phyloP scores from a whole-genome alignment of 768 basidiomycete genomes.

The Hemileccinum rubropunctum region DNA sequence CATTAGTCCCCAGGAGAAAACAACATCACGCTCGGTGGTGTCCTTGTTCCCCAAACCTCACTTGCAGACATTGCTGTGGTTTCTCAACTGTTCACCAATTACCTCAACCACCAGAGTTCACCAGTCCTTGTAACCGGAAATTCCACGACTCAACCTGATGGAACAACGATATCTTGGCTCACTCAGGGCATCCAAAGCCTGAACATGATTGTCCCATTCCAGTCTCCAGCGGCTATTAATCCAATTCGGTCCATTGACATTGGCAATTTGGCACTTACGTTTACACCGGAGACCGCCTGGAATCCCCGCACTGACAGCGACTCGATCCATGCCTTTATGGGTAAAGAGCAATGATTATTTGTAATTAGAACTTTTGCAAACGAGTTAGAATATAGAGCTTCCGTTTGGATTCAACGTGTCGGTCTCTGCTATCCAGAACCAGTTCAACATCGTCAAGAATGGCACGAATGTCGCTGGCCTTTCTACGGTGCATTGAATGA shows the following conservation, averaged over 20 bases:
- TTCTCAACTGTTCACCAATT: slow-evolving; percentile 66
- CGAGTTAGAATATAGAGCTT: slow-evolving; percentile 41
- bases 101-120: slow-evolving; percentile 61
- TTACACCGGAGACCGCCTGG: slow-evolving; percentile 55
- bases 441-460: slow-evolving; percentile 58
- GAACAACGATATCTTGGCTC: slow-evolving; percentile 62
- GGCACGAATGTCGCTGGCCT: slow-evolving; percentile 53
- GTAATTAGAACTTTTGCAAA: not conserved
- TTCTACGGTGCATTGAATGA: slow-evolving; percentile 43
- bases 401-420: slow-evolving; percentile 68
- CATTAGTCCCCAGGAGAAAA: slow-evolving; percentile 52
- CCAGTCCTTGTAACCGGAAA: slow-evolving; percentile 57
- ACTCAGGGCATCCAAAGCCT: slow-evolving; percentile 57
- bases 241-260: slow-evolving; percentile 67
- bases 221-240: slow-evolving; percentile 45
- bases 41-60: slow-evolving; percentile 51
- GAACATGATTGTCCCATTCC: slow-evolving; percentile 61
- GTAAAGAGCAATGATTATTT: slow-evolving; percentile 34
- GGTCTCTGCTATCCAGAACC: slow-evolving; percentile 61
- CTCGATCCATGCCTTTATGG: slow-evolving; percentile 55
- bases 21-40: slow-evolving; percentile 55
- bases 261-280: slow-evolving; percentile 54
- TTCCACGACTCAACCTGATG: slow-evolving; percentile 57
- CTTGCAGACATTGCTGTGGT: slow-evolving; percentile 45
- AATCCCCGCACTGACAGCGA: slow-evolving; percentile 54